Conservation (phyloP, 2,329 filamentous ascomycete species). For the Dactylellina parvicollis region DNA sequence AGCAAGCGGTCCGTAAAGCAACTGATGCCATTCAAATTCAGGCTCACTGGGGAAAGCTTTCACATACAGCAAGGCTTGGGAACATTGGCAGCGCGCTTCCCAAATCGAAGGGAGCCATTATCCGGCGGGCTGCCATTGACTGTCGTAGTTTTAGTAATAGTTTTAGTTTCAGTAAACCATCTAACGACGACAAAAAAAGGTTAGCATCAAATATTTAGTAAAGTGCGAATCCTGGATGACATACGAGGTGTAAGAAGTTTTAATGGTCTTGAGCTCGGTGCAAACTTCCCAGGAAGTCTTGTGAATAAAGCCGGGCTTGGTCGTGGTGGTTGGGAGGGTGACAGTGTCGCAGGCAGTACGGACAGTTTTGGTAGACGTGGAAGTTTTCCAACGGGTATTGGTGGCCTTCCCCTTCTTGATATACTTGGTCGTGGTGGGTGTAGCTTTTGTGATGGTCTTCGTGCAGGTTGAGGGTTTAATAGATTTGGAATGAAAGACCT, state of each 20-base stretch:
- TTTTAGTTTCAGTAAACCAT: constrained; percentile 2
- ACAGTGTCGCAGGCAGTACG: constrained; percentile 11
- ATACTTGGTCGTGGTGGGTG: constrained; percentile 4
- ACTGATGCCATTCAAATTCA: no score
- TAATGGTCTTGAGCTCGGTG: background rate
- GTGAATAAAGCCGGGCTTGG: no score
- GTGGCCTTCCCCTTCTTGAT: constrained; percentile 12
- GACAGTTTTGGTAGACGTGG: constrained; percentile 1
- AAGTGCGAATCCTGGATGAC: background rate
- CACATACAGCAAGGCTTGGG: constrained; percentile 14
- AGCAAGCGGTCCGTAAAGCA: background rate
- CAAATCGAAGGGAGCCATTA: no score
- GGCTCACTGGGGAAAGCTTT: background rate
- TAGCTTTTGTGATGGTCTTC: background rate
- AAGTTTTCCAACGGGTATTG: background rate
- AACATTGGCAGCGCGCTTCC: background rate
- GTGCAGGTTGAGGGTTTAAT: constrained; percentile 4
- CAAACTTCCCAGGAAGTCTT: constrained; percentile 1
- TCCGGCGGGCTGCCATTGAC: no score
- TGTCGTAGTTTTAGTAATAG: constrained; percentile 2
- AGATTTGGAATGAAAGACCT: background rate
- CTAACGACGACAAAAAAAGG: no score
- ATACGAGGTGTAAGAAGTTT: background rate
- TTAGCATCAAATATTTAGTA: background rate
- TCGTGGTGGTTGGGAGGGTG: background rate